Percentiles rank a stretch among this genome's conserved stretches.
Conservation (phyloP, 1,139 yeast species). For the Candida sojae region DNA sequence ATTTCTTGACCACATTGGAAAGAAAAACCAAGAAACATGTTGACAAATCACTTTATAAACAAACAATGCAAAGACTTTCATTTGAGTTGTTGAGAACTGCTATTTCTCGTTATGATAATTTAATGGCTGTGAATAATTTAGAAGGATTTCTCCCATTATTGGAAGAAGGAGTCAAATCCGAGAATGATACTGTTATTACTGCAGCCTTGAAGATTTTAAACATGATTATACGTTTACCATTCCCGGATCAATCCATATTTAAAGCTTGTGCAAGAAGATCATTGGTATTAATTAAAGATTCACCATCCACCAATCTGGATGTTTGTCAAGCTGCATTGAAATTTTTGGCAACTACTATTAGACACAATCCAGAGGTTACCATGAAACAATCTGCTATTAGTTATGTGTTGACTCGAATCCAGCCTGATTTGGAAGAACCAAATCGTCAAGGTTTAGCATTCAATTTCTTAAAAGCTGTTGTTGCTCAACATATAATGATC, state of each 20-base stretch:
- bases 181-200: slow-evolving; percentile 73
- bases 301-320: slow-evolving; percentile 78
- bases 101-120: slow-evolving; percentile 56
- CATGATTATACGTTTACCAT: slow-evolving; percentile 61
- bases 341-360: slow-evolving; percentile 70
- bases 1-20: slow-evolving; percentile 69
- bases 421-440: slow-evolving; percentile 91
- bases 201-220: slow-evolving; percentile 68
- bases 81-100: slow-evolving; percentile 78
- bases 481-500: slow-evolving; percentile 70
- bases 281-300: slow-evolving; percentile 66
- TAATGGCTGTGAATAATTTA: slow-evolving; percentile 62
- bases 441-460: slow-evolving; percentile 87
- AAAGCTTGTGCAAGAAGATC: slow-evolving; percentile 64
- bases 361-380: slow-evolving; percentile 65
- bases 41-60: slow-evolving; percentile 44
- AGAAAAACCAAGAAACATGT: slow-evolving; percentile 58
- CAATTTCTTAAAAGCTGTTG: slow-evolving; percentile 74
- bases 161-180: slow-evolving; percentile 62
- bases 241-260: slow-evolving; percentile 56
- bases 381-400: slow-evolving; percentile 75
- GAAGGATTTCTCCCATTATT: slow-evolving; percentile 77
- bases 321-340: slow-evolving; percentile 81
- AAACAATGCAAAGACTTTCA: slow-evolving; percentile 72
- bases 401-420: slow-evolving; percentile 71